phyloP scores from a whole-genome alignment of 1,284 basidiomycete species.

The Rhodotorula mucilaginosa region DNA sequence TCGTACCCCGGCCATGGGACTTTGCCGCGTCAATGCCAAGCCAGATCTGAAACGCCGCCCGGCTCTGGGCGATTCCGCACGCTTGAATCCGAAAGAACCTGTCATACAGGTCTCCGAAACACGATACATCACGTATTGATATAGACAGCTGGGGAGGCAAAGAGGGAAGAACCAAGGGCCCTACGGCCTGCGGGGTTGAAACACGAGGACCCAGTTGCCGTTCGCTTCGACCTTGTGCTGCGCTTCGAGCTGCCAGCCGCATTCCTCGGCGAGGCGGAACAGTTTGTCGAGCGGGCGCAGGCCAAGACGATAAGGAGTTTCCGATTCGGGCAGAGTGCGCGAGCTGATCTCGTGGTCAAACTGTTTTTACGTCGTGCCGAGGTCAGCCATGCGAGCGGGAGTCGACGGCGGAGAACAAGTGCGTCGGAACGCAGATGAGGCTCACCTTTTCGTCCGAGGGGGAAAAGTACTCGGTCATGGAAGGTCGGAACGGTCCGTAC shows the following conservation, averaged over 20 bases:
- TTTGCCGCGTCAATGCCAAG: neutral
- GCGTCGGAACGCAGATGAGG: neutral
- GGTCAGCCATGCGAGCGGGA: neutral
- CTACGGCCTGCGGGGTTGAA: neutral
- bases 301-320: constrained; percentile 14
- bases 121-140: no score
- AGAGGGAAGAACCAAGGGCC: no score
- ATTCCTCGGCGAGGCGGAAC: neutral
- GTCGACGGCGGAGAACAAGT: neutral
- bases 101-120: no score
- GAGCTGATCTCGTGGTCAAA: constrained; percentile 27
- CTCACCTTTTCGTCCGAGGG: constrained; percentile 23
- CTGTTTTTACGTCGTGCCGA: neutral
- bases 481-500: constrained; percentile 28
- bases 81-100: no score
- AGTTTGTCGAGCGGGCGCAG: constrained; percentile 22
- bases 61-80: no score
- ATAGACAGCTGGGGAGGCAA: no score
- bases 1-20: constrained; percentile 33
- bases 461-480: constrained; percentile 26
- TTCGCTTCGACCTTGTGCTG: constrained; percentile 12
- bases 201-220: constrained; percentile 29
- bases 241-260: constrained; percentile 19
- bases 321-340: constrained; percentile 6
- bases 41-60: no score